Evolutionary conservation across 2,329 filamentous ascomycete species (phyloP).

Genomic region (Pyricularia grisea): DNA sequence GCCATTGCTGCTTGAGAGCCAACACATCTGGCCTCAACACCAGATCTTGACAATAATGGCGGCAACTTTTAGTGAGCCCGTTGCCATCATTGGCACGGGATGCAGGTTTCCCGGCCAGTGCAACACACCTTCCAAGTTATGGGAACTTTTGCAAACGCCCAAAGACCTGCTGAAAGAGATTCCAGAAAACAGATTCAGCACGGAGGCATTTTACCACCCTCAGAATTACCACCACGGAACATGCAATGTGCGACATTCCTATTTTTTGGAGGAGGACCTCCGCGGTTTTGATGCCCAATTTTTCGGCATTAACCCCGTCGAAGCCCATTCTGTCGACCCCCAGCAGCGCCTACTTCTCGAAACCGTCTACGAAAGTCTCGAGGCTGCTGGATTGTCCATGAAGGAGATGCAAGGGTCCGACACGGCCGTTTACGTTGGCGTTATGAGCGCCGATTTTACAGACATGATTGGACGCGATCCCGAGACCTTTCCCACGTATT

Average conservation of each 20-base stretch:
- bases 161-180: constrained; percentile 17
- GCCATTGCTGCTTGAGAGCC: neutral
- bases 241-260: constrained; percentile 16
- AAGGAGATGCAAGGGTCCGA: constrained; percentile 33
- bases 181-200: constrained; percentile 20
- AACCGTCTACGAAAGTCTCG: constrained; percentile 42
- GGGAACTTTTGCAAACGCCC: constrained; percentile 16
- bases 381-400: constrained; percentile 39
- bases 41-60: neutral
- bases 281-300: constrained; percentile 20
- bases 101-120: constrained; percentile 19
- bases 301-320: constrained; percentile 23
- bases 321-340: constrained; percentile 30
- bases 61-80: constrained; percentile 8
- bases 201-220: constrained; percentile 20
- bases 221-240: constrained; percentile 18
- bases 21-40: neutral
- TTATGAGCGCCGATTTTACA: constrained; percentile 19
- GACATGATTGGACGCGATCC: constrained; percentile 12
- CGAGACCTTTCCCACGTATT: constrained; percentile 13
- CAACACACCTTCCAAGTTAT: constrained; percentile 18
- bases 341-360: constrained; percentile 42
- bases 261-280: neutral
- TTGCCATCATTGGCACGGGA: constrained; percentile 22
- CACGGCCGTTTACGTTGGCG: constrained; percentile 38